Evolutionary conservation across 805 yeast species (phyloP).

Genomic region (Ogataea paradorogensis): DNA sequence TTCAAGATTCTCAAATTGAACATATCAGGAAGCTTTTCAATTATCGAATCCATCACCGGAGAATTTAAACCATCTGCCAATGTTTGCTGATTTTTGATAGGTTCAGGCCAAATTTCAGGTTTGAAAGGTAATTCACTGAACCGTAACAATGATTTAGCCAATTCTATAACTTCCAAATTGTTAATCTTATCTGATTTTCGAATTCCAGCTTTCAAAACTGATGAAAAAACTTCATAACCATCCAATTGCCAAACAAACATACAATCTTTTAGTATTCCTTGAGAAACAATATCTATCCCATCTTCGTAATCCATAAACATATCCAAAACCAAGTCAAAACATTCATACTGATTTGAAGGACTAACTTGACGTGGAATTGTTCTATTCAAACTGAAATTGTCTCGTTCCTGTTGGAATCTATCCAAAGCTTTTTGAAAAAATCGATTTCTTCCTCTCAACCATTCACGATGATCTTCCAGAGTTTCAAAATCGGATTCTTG

Average conservation of each 20-base stretch:
- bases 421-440: conserved; percentile 15
- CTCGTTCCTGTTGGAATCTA: conserved; percentile 13
- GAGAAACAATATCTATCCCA: conserved; percentile 7
- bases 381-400: not conserved
- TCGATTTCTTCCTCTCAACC: conserved; percentile 15
- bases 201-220: conserved; percentile 13
- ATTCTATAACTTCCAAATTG: conserved; percentile 7
- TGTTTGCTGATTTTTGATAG: conserved; percentile 8
- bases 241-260: conserved; percentile 25
- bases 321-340: conserved; percentile 15
- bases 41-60: conserved; percentile 12
- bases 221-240: conserved; percentile 19
- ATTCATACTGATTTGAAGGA: conserved; percentile 15
- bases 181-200: conserved; percentile 1
- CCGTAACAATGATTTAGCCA: conserved; percentile 14
- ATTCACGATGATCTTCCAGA: conserved; percentile 8
- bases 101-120: conserved; percentile 17
- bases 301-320: conserved; percentile 5
- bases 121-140: conserved; percentile 17
- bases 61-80: conserved; percentile 11
- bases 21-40: conserved; percentile 5
- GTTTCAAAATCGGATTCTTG: conserved; percentile 12
- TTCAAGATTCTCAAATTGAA: conserved; percentile 11
- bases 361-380: conserved; percentile 11
- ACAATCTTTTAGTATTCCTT: conserved; percentile 20